Evolutionary conservation across 73 alveolate species (phyloP).

Genomic region (Uronychia binucleata): DNA sequence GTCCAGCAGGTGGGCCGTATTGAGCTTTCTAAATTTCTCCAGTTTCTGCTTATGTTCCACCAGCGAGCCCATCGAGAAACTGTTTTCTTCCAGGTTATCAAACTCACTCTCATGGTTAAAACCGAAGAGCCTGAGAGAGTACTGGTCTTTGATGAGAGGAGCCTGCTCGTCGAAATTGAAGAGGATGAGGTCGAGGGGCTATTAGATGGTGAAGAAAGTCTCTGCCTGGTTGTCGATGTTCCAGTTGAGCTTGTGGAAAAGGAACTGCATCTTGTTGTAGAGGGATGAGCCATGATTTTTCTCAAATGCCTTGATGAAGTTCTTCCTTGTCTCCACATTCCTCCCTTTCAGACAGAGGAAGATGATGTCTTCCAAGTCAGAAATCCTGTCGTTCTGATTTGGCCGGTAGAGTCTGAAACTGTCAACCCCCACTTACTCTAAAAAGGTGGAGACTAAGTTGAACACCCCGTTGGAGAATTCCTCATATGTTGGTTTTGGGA

Average conservation of each 20-base stretch:
- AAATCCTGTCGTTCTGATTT: background rate
- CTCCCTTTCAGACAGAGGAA: constrained; percentile 26
- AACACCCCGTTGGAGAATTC: background rate
- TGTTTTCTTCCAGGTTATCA: background rate
- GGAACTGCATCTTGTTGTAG: constrained; percentile 33
- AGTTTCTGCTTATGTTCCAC: background rate
- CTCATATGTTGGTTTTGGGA: background rate
- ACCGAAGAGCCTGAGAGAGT: constrained; percentile 37
- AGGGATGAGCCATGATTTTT: constrained; percentile 19
- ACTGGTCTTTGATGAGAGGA: constrained; percentile 21
- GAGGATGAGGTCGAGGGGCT: constrained; percentile 41
- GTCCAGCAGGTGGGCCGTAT: constrained; percentile 14
- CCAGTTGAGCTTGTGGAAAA: constrained; percentile 36
- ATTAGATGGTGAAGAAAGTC: constrained; percentile 9
- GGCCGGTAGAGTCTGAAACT: background rate
- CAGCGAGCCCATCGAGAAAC: background rate
- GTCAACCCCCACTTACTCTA: background rate
- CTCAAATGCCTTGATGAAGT: constrained; percentile 26
- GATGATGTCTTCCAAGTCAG: constrained; percentile 3
- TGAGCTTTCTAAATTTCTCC: constrained; percentile 11
- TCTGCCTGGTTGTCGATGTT: constrained; percentile 20
- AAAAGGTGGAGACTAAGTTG: background rate
- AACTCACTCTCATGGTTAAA: constrained; percentile 2
- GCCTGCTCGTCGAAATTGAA: constrained; percentile 27
- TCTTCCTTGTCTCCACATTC: constrained; percentile 14